Evolutionary conservation across 2,329 filamentous ascomycete species (phyloP).

Genomic region (Elsinoe arachidis): DNA sequence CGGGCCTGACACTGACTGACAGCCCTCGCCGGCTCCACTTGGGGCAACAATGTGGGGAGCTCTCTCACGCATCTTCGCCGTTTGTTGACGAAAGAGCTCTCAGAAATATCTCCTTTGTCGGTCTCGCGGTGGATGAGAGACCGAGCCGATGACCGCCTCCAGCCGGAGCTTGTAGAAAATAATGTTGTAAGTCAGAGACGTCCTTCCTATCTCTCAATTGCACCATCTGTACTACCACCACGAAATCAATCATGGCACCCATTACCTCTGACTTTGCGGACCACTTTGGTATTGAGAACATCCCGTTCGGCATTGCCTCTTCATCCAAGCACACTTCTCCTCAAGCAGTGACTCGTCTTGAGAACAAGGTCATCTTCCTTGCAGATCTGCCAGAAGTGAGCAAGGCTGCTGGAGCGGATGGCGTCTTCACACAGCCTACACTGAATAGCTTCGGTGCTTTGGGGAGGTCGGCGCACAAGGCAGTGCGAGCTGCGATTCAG

Average conservation of each 20-base stretch:
- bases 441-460: slow-evolving; percentile 46
- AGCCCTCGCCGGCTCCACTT: not conserved
- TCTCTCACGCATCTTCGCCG: not conserved
- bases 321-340: slow-evolving; percentile 30
- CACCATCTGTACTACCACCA: not conserved
- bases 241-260: not conserved
- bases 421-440: slow-evolving; percentile 27
- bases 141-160: not conserved
- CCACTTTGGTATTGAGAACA: slow-evolving; percentile 46
- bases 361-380: slow-evolving; percentile 46
- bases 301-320: slow-evolving; percentile 47
- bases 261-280: slow-evolving; percentile 12
- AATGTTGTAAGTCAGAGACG: not conserved
- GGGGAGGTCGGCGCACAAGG: slow-evolving; percentile 26
- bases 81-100: slow-evolving; percentile 1
- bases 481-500: slow-evolving; percentile 37
- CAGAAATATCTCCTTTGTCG: not conserved
- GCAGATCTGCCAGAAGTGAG: slow-evolving; percentile 15
- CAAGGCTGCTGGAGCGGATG: slow-evolving; percentile 16
- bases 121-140: not conserved
- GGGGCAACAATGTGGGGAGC: not conserved
- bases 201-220: not conserved
- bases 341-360: slow-evolving; percentile 44
- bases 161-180: not conserved
- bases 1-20: not conserved